Percentiles rank a stretch among this genome's conserved stretches.
Conservation (phyloP, 2,329 filamentous ascomycete species). For the Aschersonia sp. region DNA sequence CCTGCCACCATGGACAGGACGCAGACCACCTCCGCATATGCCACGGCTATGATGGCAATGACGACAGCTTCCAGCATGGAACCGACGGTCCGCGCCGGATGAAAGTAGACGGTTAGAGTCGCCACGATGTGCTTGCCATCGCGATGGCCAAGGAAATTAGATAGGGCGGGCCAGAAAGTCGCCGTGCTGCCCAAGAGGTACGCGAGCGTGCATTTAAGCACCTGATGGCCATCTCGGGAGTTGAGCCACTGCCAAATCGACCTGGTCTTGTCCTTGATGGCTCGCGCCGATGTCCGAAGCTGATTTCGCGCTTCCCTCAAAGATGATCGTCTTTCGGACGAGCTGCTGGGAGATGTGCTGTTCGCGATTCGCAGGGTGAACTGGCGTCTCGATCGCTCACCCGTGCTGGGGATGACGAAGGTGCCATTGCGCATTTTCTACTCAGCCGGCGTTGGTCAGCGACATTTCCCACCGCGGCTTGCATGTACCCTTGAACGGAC, state of each 20-base stretch:
- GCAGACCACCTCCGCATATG: conserved; percentile 55
- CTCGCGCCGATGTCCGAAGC: conserved; percentile 4
- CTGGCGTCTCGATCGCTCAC: conserved; percentile 66
- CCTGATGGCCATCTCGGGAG: conserved; percentile 61
- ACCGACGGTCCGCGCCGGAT: conserved; percentile 71
- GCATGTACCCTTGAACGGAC: conserved; percentile 15
- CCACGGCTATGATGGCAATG: conserved; percentile 62
- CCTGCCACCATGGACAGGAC: conserved; percentile 82
- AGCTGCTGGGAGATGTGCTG: conserved; percentile 12
- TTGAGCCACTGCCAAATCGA: conserved; percentile 43
- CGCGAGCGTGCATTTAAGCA: conserved; percentile 82
- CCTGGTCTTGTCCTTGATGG: conserved; percentile 17
- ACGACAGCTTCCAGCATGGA: conserved; percentile 80
- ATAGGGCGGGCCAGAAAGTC: conserved; percentile 65
- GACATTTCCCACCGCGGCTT: not conserved
- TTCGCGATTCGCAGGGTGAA: conserved; percentile 56
- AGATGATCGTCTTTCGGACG: conserved; percentile 6
- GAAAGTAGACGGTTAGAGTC: conserved; percentile 89
- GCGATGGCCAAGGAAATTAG: conserved; percentile 60
- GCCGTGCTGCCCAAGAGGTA: conserved; percentile 77
- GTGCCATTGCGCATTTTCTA: conserved; percentile 72
- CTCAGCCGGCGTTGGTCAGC: not conserved
- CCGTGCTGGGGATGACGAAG: conserved; percentile 74
- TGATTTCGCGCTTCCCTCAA: conserved; percentile 6
- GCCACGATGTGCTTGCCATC: conserved; percentile 92